phyloP scores from a whole-genome alignment of 306 rosid species.

The Prosopis cineraria region DNA sequence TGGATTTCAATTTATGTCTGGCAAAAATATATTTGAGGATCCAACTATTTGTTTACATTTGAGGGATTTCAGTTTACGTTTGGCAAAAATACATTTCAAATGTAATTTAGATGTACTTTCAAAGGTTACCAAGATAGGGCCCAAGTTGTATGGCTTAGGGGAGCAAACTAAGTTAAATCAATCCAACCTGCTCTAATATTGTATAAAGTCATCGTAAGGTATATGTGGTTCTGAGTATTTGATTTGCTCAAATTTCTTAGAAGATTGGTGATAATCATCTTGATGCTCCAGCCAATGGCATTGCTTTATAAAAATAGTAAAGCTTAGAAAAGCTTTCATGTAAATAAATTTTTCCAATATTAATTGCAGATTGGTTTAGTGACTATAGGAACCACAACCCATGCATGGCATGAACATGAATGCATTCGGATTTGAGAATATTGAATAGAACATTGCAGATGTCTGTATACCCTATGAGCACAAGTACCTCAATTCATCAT shows the following conservation, averaged over 20 bases:
- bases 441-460: neutral
- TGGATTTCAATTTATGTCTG: too few relatives aligned
- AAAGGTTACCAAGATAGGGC: too few relatives aligned
- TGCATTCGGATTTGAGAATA: neutral
- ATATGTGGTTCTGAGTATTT: neutral
- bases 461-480: neutral
- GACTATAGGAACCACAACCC: neutral
- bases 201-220: neutral
- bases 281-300: neutral
- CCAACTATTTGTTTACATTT: too few relatives aligned
- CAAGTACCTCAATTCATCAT: conserved; percentile 5
- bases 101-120: too few relatives aligned
- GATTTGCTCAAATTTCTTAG: neutral
- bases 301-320: neutral
- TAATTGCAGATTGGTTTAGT: neutral
- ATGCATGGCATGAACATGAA: neutral
- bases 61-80: too few relatives aligned
- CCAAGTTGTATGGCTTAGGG: conserved; percentile 15
- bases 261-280: neutral
- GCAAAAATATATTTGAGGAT: too few relatives aligned
- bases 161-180: neutral
- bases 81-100: too few relatives aligned
- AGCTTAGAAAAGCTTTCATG: neutral
- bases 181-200: neutral
- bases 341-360: neutral